Percentiles rank a stretch among this genome's conserved stretches.
Evolutionary conservation across 176 grass and related monocot species (phyloP).

Genomic region (Thinopyrum elongatum): DNA sequence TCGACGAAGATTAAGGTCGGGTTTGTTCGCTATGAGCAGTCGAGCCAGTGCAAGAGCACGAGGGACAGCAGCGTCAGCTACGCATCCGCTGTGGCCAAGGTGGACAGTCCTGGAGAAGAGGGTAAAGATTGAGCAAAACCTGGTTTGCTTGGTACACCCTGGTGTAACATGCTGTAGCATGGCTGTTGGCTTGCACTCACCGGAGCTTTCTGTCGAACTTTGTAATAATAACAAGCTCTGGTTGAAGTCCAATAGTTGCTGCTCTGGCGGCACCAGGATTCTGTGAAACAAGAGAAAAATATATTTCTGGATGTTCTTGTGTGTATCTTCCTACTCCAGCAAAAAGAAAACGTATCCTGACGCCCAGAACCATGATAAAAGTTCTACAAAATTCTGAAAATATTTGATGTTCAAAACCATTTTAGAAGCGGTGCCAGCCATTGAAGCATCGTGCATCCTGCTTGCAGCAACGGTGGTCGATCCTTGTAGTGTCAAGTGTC

Average conservation of each 20-base stretch:
- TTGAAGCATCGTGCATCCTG: too few relatives aligned
- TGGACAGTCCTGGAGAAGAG: slow-evolving; percentile 32
- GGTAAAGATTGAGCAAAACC: background rate
- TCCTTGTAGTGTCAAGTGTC: too few relatives aligned
- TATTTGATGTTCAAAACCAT: too few relatives aligned
- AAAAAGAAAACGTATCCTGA: background rate
- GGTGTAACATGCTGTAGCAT: background rate
- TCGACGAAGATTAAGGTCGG: slow-evolving; percentile 68
- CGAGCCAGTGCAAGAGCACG: slow-evolving; percentile 78
- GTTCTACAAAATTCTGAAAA: too few relatives aligned
- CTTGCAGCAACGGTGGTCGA: too few relatives aligned
- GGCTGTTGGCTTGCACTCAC: slow-evolving; percentile 9
- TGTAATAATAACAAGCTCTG: slow-evolving; percentile 10
- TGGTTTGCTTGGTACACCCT: background rate
- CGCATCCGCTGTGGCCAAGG: slow-evolving; percentile 70
- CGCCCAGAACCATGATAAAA: too few relatives aligned
- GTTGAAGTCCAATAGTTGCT: background rate
- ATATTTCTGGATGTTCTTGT: slow-evolving; percentile 5
- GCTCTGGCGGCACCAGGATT: background rate
- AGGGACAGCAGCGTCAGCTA: slow-evolving; percentile 89
- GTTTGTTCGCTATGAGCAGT: slow-evolving; percentile 90
- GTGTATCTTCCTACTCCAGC: background rate
- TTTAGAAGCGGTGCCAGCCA: too few relatives aligned
- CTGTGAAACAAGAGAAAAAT: background rate
- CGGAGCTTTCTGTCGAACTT: slow-evolving; percentile 17